A percentile compares a stretch with the other conserved stretches of the same genome.
phyloP scores from a whole-genome alignment of 345 rosid species.

The Eucalyptus erythrocorys region DNA sequence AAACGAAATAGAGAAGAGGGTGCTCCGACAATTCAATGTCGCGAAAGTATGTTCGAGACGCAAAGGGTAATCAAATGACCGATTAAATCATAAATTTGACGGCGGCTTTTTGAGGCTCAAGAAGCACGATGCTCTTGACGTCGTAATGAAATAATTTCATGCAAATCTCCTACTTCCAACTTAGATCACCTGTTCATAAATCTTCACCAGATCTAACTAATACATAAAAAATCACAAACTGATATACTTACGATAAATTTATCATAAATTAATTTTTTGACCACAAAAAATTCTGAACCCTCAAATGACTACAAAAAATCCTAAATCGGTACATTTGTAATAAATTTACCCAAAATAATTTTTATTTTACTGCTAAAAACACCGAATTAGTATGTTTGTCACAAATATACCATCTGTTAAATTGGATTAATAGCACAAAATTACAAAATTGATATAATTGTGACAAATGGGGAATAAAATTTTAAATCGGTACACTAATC shows the following conservation, averaged over 20 bases:
- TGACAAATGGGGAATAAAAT: too few relatives aligned
- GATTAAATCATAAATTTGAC: not conserved
- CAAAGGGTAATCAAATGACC: not conserved
- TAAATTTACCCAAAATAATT: rapidly evolving
- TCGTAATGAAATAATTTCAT: not conserved
- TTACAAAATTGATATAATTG: rapidly evolving
- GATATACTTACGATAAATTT: too few relatives aligned
- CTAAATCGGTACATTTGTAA: rapidly evolving
- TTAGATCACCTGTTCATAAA: not conserved
- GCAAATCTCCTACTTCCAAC: not conserved
- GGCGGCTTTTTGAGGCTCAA: not conserved
- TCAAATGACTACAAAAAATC: too few relatives aligned
- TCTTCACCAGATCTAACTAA: rapidly evolving
- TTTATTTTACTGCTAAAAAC: too few relatives aligned
- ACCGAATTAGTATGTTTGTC: too few relatives aligned
- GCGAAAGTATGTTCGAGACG: not conserved
- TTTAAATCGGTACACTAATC: rapidly evolving
- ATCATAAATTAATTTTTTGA: too few relatives aligned
- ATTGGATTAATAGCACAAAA: too few relatives aligned
- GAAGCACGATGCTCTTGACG: not conserved
- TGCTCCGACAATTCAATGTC: not conserved
- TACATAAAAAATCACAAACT: too few relatives aligned
- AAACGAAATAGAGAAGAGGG: not conserved
- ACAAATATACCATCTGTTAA: too few relatives aligned
- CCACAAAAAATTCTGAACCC: rapidly evolving